Percentiles rank a stretch among this genome's conserved stretches.
Conservation (phyloP, 768 basidiomycete species). For the Tylopilus vinaceipallidus region DNA sequence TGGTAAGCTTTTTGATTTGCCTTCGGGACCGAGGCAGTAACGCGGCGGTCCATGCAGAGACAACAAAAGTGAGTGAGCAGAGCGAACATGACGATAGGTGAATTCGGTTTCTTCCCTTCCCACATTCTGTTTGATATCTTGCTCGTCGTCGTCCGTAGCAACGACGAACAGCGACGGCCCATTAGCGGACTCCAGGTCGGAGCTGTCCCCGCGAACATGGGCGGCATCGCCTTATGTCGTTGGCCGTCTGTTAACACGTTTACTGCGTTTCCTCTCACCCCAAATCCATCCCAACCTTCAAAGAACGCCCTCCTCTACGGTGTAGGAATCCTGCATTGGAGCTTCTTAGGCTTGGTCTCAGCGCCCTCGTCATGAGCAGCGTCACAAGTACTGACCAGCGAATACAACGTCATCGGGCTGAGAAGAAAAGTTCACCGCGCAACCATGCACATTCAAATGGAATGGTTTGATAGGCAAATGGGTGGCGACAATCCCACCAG, state of each 20-base stretch:
- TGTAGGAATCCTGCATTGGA: slow-evolving; percentile 61
- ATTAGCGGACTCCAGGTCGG: slow-evolving; percentile 5
- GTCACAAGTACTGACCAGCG: slow-evolving; percentile 80
- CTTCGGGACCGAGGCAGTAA: too few species aligned
- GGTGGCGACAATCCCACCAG: slow-evolving; percentile 48
- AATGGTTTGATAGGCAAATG: slow-evolving; percentile 90
- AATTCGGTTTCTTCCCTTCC: slow-evolving; percentile 13
- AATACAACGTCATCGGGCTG: slow-evolving; percentile 69
- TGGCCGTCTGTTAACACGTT: slow-evolving; percentile 75
- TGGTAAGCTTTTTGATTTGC: too few species aligned
- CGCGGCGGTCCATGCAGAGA: slow-evolving; percentile 9
- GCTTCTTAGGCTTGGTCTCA: slow-evolving; percentile 63
- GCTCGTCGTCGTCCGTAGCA: slow-evolving; percentile 28
- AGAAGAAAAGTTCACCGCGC: slow-evolving; percentile 66
- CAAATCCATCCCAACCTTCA: slow-evolving; percentile 37
- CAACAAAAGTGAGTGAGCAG: slow-evolving; percentile 26
- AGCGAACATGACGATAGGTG: neutral
- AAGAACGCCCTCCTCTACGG: slow-evolving; percentile 54
- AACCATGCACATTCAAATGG: slow-evolving; percentile 69
- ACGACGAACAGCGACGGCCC: slow-evolving; percentile 33
- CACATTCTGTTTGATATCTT: slow-evolving; percentile 8
- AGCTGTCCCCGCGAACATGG: slow-evolving; percentile 31
- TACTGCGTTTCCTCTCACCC: slow-evolving; percentile 49
- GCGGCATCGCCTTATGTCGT: slow-evolving; percentile 73
- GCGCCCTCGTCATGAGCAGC: slow-evolving; percentile 69